Conservation (phyloP, 139 green algal species). For the Micromonas commoda region DNA sequence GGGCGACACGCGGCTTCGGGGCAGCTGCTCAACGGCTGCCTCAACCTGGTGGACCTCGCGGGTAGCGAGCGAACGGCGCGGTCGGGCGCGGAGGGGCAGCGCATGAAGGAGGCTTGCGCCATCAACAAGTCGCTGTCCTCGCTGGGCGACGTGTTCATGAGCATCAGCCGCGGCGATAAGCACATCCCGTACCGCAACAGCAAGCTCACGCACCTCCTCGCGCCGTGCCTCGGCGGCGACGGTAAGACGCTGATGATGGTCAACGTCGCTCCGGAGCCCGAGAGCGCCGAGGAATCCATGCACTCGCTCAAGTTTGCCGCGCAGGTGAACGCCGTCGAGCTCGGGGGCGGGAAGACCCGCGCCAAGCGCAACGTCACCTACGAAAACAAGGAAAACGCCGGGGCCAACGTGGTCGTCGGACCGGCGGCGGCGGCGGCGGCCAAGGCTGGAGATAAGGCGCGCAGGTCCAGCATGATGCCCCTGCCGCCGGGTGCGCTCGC, state of each 20-base stretch:
- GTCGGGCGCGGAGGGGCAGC: constrained; percentile 57
- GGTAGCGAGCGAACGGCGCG: constrained; percentile 38
- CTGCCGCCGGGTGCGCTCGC: not conserved
- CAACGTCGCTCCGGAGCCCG: constrained; percentile 82
- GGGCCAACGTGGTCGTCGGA: too few relatives aligned
- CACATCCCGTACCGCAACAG: constrained; percentile 61
- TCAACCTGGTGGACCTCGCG: constrained; percentile 90
- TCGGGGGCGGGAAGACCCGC: constrained; percentile 48
- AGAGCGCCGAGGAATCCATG: constrained; percentile 59
- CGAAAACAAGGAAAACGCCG: not conserved
- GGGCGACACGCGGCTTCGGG: constrained; percentile 57
- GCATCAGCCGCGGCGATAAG: constrained; percentile 22
- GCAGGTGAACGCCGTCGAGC: constrained; percentile 50
- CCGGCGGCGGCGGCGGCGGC: too few relatives aligned
- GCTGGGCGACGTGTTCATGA: constrained; percentile 79
- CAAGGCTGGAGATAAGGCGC: too few relatives aligned
- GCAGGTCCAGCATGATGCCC: too few relatives aligned
- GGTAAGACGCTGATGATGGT: constrained; percentile 95
- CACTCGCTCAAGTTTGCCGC: constrained; percentile 82
- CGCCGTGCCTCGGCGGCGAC: constrained; percentile 71
- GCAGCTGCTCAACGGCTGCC: constrained; percentile 40
- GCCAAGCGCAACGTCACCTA: constrained; percentile 49
- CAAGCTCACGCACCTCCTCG: constrained; percentile 91
- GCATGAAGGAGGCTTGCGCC: constrained; percentile 79
- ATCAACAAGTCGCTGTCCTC: constrained; percentile 87